These are phyloP conservation scores for Podaxis mareebaensis DNA, from an alignment of 768 basidiomycete species.

Conservation along the genomic window DNA sequence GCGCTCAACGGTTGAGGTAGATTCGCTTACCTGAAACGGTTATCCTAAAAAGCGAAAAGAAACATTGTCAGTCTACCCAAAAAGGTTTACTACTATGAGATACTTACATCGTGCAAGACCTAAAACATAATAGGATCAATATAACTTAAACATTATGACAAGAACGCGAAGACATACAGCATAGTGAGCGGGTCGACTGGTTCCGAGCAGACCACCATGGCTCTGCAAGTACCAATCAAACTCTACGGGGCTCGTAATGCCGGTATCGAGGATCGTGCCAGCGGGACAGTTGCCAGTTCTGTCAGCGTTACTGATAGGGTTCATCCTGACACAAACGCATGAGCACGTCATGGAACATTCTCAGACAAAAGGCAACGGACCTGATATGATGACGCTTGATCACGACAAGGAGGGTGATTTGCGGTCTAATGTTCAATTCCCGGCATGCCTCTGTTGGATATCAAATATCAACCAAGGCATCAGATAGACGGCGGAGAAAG, in stretches of 20 bases:
- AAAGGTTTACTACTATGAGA: neutral
- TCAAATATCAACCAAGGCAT: neutral
- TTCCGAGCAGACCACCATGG: conserved; percentile 77
- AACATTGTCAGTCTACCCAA: neutral
- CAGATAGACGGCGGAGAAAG: neutral
- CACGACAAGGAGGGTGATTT: conserved; percentile 78
- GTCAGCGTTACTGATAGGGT: conserved; percentile 38
- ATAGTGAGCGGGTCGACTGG: conserved; percentile 55
- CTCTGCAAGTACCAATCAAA: conserved; percentile 80
- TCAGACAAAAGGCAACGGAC: conserved; percentile 18
- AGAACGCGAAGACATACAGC: conserved; percentile 22
- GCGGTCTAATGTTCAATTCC: conserved; percentile 53
- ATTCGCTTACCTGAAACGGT: conserved; percentile 51
- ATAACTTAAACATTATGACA: neutral
- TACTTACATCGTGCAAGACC: conserved; percentile 40
- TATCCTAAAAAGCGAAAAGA: conserved; percentile 36
- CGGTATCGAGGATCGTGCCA: conserved; percentile 75
- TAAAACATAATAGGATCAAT: neutral
- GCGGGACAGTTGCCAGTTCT: conserved; percentile 73
- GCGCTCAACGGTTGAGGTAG: neutral
- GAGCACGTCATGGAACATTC: neutral
- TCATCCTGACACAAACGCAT: conserved; percentile 30
- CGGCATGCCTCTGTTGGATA: conserved; percentile 56
- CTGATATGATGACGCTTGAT: conserved; percentile 76
- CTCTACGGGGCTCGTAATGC: conserved; percentile 68